These are phyloP conservation scores for slime mould (Dictyostelium discoideum) DNA, from an alignment of 78 protist species.

Conservation along the genomic window DNA sequence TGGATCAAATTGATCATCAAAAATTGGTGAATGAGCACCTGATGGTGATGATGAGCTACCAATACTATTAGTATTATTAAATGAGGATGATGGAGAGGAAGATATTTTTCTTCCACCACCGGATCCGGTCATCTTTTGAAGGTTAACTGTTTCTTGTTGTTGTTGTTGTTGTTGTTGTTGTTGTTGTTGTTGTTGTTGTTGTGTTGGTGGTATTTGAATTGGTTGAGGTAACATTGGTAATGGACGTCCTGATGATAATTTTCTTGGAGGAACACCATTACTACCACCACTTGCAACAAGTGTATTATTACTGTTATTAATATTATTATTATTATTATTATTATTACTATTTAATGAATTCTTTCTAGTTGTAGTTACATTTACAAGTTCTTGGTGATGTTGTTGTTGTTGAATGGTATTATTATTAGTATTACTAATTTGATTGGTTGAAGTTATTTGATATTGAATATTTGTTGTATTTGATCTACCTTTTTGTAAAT, in stretches of 20 bases:
- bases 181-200: neutral
- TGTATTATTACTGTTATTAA: neutral
- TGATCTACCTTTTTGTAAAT: neutral
- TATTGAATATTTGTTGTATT: neutral
- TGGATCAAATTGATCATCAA: constrained; percentile 31
- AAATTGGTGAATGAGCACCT: constrained; percentile 25
- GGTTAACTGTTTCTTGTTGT: neutral
- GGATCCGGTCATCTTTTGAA: constrained; percentile 2
- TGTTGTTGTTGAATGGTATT: neutral
- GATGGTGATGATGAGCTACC: neutral
- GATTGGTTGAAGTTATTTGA: neutral
- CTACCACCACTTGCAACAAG: neutral
- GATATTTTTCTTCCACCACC: constrained; percentile 6
- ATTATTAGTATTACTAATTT: neutral
- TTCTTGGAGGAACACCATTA: constrained; percentile 17
- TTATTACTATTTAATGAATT: neutral
- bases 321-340: neutral
- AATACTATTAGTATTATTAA: neutral
- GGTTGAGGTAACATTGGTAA: constrained; percentile 16
- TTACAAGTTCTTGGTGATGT: neutral
- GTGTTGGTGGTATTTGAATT: neutral
- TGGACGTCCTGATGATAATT: constrained; percentile 28
- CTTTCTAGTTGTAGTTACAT: neutral
- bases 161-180: neutral
- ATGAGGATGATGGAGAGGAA: neutral